These are phyloP conservation scores for Zancudomyces culisetae DNA, from an alignment of 371 early-diverging fungal species.

Conservation along the genomic window DNA sequence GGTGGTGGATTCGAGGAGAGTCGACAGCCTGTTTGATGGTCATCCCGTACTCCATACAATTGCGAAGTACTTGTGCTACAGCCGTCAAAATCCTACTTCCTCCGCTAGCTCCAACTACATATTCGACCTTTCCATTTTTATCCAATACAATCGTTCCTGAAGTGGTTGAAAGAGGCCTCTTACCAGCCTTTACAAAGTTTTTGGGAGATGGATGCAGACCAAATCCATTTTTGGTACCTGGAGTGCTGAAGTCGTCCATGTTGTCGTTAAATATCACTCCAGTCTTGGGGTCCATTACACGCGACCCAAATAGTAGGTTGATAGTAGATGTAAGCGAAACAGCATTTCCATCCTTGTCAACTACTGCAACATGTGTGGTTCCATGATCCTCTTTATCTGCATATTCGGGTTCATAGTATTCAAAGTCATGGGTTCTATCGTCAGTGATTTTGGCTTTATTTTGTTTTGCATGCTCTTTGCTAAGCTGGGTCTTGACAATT, in stretches of 20 bases:
- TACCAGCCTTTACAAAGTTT: conserved; percentile 67
- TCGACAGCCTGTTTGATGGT: conserved; percentile 52
- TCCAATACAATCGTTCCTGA: conserved; percentile 76
- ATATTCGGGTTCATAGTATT: conserved; percentile 61
- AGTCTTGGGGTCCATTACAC: conserved; percentile 76
- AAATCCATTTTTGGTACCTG: conserved; percentile 64
- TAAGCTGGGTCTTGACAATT: conserved; percentile 35
- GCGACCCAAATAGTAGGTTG: conserved; percentile 89
- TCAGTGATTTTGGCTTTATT: conserved; percentile 53
- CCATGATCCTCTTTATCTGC: conserved; percentile 74
- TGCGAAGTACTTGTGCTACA: conserved; percentile 56
- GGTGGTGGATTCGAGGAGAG: conserved; percentile 77
- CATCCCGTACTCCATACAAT: conserved; percentile 45
- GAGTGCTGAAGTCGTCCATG: conserved; percentile 96
- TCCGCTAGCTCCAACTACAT: conserved; percentile 82
- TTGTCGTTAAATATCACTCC: conserved; percentile 95
- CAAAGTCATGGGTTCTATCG: conserved; percentile 32
- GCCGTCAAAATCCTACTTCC: conserved; percentile 86
- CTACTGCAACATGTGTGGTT: conserved; percentile 88
- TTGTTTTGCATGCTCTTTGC: conserved; percentile 41
- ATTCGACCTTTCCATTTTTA: conserved; percentile 38
- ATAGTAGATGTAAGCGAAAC: conserved; percentile 88
- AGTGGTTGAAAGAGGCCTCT: conserved; percentile 82
- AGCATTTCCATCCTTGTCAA: conserved; percentile 64
- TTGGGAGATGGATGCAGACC: conserved; percentile 58